Evolutionary conservation across 306 rosid genomes (phyloP), one percentile per base, ranked within the genome.

Genomic region (Rosa chinensis): DNA sequence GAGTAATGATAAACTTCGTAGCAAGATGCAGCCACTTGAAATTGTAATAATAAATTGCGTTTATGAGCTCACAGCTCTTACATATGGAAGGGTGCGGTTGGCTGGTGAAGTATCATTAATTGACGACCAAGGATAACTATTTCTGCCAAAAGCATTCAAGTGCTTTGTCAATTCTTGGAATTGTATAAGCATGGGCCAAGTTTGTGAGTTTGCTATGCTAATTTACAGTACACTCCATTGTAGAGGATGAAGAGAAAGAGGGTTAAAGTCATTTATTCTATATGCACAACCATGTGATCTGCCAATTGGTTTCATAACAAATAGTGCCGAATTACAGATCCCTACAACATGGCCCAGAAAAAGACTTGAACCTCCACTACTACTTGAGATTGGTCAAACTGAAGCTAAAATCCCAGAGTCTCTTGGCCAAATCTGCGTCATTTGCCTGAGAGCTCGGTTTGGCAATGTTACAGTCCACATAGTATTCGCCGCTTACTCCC

Each of bases 401-500:
- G 28, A 37, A 61, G 67, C 78, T 63, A 47, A 62, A 39, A 77
- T 76, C 78, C 85, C 81, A 70, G 61, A 81, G 84, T 77, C 73
- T 87, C 78, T 67, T 40, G 17, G 74, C 74, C 74, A 82, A 62
- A 50, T 71, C 78, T 49, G 40, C 71, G 63, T 82, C 81, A 10
- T 50, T 61, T 16, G 49, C 73, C 63, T 18, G 44, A 21, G 82
- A 2, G 79, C 70, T 55, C 76, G 89, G 25, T 66, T 79, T 82
- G 77, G 77, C 68, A 66, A 77, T 1, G 62, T 89, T 83, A 59
- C 89, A 83, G 72, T 77, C 80, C 25, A 6, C 49, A 66, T 35
- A 77, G 48, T 66, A 62, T 59, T 45, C 32, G 4, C 73, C 48
- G 10, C 40, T 52, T 25, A 69, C 53, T 28, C 66, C 82, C 61